Base-by-base conservation (phyloP, 2,329 filamentous ascomycete genomes). In the Fusarium haematococcum region DNA sequence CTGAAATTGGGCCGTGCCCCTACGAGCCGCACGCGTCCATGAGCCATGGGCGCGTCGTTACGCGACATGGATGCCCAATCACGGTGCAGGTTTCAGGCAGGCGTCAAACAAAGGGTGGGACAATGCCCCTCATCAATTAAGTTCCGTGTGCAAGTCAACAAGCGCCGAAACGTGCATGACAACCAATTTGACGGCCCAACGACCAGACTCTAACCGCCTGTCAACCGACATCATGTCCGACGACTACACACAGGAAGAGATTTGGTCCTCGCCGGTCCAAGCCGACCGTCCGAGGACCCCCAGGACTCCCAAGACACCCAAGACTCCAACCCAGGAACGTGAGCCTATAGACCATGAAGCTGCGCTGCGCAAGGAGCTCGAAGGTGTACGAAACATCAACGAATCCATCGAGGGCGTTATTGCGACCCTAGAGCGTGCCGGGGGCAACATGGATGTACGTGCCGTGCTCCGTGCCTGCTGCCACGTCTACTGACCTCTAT, bases 371-470 rank as follows among this genome's bases (percentile, higher is more conserved):
- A 91, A 89, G 65, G 97, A 99, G 83, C 86, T 98, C 32, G 92
- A 95, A 72, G 93, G 92, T 57, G 92, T 99, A 35, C 91, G 93
- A 68, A 93, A 93, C 76, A 94, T 98, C 80, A 99, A 99, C 83
- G 89, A 92, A 77, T 92, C 95, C 45, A 94, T 99, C 69, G 95
- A 98, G 81, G 90, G 90, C 25, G 91, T 95, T 32, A 89, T 95
- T 30, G 88, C 89, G 35, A 94, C 92, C 50, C 85, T 97, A 25
- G 90, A 93, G 75, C 90, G 91, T 71, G 92, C 93, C 27, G 92
- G 91, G 79, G 89, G 88, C 65, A 95, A 95, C 82, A 97, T 97
- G 94, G 87, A 91, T 78, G 92, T 94, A 85, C 62, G 78, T 69
- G 56, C 23, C 30, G 77, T 68, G 57, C 20, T 37, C 58, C 54